These are phyloP conservation scores for Tetradesmus obliquus DNA, from an alignment of 139 green algal genomes.

Conservation along the genomic window DNA sequence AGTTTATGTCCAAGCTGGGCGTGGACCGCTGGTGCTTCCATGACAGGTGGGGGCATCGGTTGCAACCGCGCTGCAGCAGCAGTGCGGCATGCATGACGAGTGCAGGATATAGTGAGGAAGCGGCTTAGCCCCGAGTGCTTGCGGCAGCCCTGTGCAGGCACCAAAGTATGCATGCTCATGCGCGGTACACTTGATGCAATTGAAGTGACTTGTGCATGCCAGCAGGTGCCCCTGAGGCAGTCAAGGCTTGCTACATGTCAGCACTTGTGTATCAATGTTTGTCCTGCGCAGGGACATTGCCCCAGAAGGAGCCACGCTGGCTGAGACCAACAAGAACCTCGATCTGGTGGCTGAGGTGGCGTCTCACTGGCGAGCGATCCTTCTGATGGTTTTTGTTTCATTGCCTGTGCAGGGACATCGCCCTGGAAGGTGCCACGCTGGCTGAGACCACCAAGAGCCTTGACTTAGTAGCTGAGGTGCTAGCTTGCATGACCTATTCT, in stretches of 20 bases:
- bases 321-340: conserved; percentile 62
- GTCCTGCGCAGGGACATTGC: conserved; percentile 63
- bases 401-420: conserved; percentile 61
- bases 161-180: too few species aligned
- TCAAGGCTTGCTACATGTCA: not conserved
- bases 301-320: conserved; percentile 59
- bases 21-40: conserved; percentile 86
- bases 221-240: too few species aligned
- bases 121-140: too few species aligned
- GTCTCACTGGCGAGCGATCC: too few species aligned
- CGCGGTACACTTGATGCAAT: not conserved
- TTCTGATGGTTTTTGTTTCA: too few species aligned
- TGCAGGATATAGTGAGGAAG: too few species aligned
- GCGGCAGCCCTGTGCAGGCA: too few species aligned
- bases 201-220: not conserved
- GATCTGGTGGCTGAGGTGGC: conserved; percentile 47
- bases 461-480: conserved; percentile 12
- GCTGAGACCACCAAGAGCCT: conserved; percentile 57
- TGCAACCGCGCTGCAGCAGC: too few species aligned
- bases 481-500: too few species aligned
- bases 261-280: not conserved
- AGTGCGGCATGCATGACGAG: too few species aligned
- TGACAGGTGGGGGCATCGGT: conserved; percentile 71
- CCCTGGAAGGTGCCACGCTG: conserved; percentile 54
- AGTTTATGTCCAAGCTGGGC: conserved; percentile 80